Evolutionary conservation across 768 basidiomycete species (phyloP), one percentile per base, ranked within the genome.

Genomic region (Cystobasidium tubakii): DNA sequence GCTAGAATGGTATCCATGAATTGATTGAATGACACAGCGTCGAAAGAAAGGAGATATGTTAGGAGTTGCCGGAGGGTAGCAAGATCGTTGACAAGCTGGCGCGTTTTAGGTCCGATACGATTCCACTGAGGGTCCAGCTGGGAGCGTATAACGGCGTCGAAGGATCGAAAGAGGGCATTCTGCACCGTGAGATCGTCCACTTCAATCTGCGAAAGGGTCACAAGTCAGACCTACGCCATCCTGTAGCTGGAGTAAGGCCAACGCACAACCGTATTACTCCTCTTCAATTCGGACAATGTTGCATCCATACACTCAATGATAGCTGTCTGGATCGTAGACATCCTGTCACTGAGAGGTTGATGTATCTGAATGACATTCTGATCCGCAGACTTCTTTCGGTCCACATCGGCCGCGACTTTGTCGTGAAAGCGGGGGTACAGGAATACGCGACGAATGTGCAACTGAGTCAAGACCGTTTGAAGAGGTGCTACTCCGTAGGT

Each of bases 381-480:
- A 23, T 60, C 57, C 33, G 25, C 29, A 1, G 1, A 93, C 92
- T 77, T 87, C 86, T 69, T 92, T 87, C 57, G 88, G 86, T 90
- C 89, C 0, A 98, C 86, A 1, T 89, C 88, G 44, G 86, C 84
- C 78, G 93, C 91, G 71, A 99, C 88, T 0, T 87, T 86, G 79
- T 91, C 89, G 77, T 97, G 93, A 79, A 97, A 99, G 92, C 95
- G 85, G 23, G 96, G 96, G 82, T 90, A 96, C 17, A 99, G 88
- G 78, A 91, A 88, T 6, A 93, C 92, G n/a, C 85, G 87, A 25
- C 90, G 86, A 57, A 98, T 83, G 76, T 93, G 91, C 7, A 98
- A 85, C 80, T 95, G 92, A 75, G 92, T 92, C 86, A 99, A 88
- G 75, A 95, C 89, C 66, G 89, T 92, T 78, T 88, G 90, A 25